A percentile compares a stretch with the other conserved stretches of the same genome.
Conservation (phyloP, 495 filamentous ascomycete genomes). For the Aspergillus sclerotiicarbonarius region DNA sequence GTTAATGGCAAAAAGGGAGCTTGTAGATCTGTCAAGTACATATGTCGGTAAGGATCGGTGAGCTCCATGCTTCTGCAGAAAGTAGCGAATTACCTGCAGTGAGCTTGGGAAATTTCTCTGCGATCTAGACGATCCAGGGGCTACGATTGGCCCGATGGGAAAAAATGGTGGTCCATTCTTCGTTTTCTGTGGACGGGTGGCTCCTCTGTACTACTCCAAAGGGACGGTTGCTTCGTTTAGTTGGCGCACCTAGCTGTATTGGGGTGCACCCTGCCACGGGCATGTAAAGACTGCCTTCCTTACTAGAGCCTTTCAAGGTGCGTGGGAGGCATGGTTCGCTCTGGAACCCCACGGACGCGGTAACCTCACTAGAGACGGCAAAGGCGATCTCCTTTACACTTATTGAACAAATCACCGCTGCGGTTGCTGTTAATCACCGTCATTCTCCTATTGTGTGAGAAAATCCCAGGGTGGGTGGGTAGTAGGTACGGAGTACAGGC, state of each 20-base stretch:
- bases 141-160: background rate
- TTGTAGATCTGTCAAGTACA: conserved; percentile 11
- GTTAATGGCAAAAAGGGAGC: background rate
- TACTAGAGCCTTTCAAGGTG: background rate
- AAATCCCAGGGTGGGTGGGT: conserved; percentile 6
- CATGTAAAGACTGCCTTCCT: background rate
- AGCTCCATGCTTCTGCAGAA: conserved; percentile 15
- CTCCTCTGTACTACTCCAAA: background rate
- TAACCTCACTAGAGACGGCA: background rate
- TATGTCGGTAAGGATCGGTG: conserved; percentile 17
- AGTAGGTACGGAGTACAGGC: no score
- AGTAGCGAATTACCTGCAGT: conserved; percentile 17
- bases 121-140: conserved; percentile 8
- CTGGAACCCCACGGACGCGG: background rate
- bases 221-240: background rate
- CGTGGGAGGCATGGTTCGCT: background rate
- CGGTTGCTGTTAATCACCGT: background rate
- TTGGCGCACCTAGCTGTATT: background rate
- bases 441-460: background rate
- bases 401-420: background rate
- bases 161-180: background rate
- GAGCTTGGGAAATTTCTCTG: conserved; percentile 8
- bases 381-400: background rate
- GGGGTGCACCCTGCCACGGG: background rate
- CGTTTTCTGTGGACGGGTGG: background rate